Evolutionary conservation across 345 rosid genomes (phyloP), one percentile per base, ranked within the genome.

Genomic region (Camelina neglecta): DNA sequence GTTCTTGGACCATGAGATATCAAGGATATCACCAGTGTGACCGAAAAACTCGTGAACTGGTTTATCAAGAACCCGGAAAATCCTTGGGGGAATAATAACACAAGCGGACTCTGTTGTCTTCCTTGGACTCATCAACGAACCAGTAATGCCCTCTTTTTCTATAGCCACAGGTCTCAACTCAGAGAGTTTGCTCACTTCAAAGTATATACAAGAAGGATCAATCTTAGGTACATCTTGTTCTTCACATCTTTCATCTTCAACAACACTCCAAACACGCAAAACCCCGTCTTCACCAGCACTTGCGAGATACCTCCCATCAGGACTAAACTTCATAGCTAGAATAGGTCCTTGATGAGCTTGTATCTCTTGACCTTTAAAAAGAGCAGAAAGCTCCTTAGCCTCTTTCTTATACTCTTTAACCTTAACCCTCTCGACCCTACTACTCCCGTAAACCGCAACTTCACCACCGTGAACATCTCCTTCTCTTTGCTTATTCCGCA

Each of bases 71-170:
- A 91, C 77, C 65, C 93, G 87, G 58, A 89, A 89, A 62, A 89
- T 86, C 79, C 82, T 91, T 6, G 93, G 93, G n/a, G 97, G 97
- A 62, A 91, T 80, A 53, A 91, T 83, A 21, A 88, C 88, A 77
- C 97, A 91, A 54, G 97, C 93, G 0, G 97, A 91, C 45, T 88
- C 95, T 10, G 90, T 85, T 71, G 87, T 82, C 82, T 83, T 87
- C 75, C 84, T 84, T 58, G 86, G 76, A 81, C 81, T 87, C 85
- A 85, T 82, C 69, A 79, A 55, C 24, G 81, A 82, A n/a, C 82
- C 81, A 67, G 54, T 50, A 45, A 68, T n/a, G 26, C 85, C 84
- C 26, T 84, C 91, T 65, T 87, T 87, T 57, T 85, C 91, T 4
- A 81, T 50, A 24, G 83, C 76, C 44, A 86, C 80, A 29, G 97